These are phyloP conservation scores for Cyanodermella asteris DNA, from an alignment of 2,329 filamentous ascomycete species.

Conservation along the genomic window DNA sequence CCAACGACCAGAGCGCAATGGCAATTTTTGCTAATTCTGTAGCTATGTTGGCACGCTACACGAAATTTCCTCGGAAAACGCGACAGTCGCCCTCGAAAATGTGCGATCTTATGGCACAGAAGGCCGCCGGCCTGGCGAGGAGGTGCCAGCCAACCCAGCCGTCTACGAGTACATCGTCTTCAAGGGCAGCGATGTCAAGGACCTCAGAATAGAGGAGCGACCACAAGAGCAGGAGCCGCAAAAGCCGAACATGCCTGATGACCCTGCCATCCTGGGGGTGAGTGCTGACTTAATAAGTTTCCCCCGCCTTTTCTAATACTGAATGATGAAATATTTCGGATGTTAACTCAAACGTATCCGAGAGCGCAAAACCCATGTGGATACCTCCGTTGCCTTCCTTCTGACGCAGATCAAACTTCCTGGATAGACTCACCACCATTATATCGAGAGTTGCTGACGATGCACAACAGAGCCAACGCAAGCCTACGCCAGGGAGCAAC, in stretches of 20 bases:
- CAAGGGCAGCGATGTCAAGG: conserved; percentile 93
- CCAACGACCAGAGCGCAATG: too few species aligned
- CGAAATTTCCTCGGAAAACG: conserved; percentile 94
- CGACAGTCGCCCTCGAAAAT: conserved; percentile 91
- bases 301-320: conserved; percentile 11
- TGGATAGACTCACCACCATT: conserved; percentile 5
- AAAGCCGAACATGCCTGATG: conserved; percentile 63
- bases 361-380: conserved; percentile 91
- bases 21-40: conserved; percentile 6
- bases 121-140: conserved; percentile 63
- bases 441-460: too few species aligned
- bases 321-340: conserved; percentile 93
- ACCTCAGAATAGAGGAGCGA: conserved; percentile 76
- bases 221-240: conserved; percentile 51
- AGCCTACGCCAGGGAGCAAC: conserved; percentile 19
- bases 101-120: conserved; percentile 89
- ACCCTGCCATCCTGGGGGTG: conserved; percentile 93
- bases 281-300: conserved; percentile 29
- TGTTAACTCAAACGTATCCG: conserved; percentile 75
- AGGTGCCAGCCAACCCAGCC: conserved; percentile 64
- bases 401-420: conserved; percentile 37
- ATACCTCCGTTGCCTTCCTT: conserved; percentile 99
- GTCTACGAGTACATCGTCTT: conserved; percentile 99
- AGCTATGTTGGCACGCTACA: conserved; percentile 92
- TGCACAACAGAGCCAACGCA: too few species aligned